A percentile compares a stretch with the other conserved stretches of the same genome.
These are phyloP conservation scores for Alternaria sp. DNA, from an alignment of 2,329 filamentous ascomycete genomes.

Conservation along the genomic window DNA sequence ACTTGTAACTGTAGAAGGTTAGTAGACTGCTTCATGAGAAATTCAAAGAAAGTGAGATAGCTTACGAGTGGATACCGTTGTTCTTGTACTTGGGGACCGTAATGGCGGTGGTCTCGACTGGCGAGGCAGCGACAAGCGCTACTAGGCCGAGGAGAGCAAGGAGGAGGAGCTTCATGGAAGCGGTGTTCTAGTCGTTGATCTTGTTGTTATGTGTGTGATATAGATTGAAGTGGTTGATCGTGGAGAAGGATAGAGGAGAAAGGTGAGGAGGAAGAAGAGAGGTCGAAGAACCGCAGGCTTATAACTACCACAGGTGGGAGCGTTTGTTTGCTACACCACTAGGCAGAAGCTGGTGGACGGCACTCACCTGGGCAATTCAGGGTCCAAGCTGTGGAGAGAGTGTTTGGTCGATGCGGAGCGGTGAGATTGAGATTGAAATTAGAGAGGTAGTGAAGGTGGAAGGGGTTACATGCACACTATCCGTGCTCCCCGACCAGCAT, in stretches of 20 bases:
- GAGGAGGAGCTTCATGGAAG: constrained; percentile 16
- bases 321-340: not conserved
- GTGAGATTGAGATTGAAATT: not conserved
- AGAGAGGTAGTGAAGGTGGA: constrained; percentile 2
- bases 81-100: not conserved
- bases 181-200: not conserved
- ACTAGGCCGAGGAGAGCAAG: constrained; percentile 11
- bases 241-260: not conserved
- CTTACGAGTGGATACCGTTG: not conserved
- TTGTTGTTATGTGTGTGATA: not conserved
- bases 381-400: not conserved
- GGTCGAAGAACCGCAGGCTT: not conserved
- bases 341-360: not conserved
- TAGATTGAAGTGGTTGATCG: not conserved
- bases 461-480: constrained; percentile 1
- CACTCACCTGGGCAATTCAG: not conserved
- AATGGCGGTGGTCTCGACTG: not conserved
- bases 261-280: not conserved
- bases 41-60: not conserved
- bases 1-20: constrained; percentile 1
- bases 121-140: constrained; percentile 6
- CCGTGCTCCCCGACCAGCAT: not conserved
- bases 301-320: not conserved
- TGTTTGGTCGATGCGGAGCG: not conserved
- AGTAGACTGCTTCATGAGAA: not conserved